Evolutionary conservation across 2,329 filamentous ascomycete genomes (phyloP), one percentile per base, ranked within the genome.

Genomic region (Pseudogymnoascus pannorum): DNA sequence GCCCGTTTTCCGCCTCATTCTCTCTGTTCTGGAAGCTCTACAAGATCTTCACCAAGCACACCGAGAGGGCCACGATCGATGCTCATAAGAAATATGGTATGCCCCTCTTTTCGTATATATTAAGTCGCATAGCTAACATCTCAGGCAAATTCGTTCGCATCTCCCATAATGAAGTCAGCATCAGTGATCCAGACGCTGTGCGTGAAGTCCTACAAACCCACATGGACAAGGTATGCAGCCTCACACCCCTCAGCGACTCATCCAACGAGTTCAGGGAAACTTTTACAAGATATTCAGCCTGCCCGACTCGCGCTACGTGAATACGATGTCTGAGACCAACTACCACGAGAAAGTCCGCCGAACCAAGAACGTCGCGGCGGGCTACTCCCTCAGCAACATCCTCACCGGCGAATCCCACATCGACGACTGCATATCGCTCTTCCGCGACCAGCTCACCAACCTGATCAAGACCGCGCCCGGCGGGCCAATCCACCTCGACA

Each of bases 131-230:
- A 22, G 36, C 22, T 33, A 29, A 5, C 29, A 35, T 57, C 22
- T 8, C 42, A 74, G 72, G 73, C 1, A 65, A 71, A 26, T 78
- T 79, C 64, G 74, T 79, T 29, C 75, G 77, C 12, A 77, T 78
- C 26, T 69, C 72, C 4, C 69, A 72, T 22, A 74, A 78, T 59
- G 76, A 79, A 70, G 72, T 79, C 62, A 77, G 74, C 61, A 71
- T 79, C 35, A 71, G 71, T 57, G 73, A 79, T 63, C 73, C 75
- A 1, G 72, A 76, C 62, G 77, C 72, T 12, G 68, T 77, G 18
- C 70, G 69, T 16, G 67, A 71, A 51, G 66, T 79, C 12, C 70
- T 77, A 1, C 64, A 72, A 31, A 68, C 67, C 1, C 68, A 70
- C 6, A 62, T 75, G 1, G 64, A 65, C 9, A 72, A 78, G 69